Evolutionary conservation across 345 rosid genomes (phyloP), one percentile per base, ranked within the genome.

Genomic region (Hibiscus tridactylites): DNA sequence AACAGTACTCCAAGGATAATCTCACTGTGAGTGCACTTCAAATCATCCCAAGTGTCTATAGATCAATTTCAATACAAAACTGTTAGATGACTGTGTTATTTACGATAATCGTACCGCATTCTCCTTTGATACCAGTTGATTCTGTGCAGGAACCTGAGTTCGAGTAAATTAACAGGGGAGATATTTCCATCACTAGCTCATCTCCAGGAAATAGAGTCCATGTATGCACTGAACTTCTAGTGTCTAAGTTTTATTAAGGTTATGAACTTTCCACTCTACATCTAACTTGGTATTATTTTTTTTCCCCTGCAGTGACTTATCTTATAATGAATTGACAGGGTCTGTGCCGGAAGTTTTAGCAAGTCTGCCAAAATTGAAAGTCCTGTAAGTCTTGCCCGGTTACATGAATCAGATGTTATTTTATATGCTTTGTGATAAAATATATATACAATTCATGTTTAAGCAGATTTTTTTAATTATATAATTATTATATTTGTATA

Each of bases 261-360:
- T 35, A 35, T 35, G 37, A 0, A 5, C 1, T 35, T 5, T 35
- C 37, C 33, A 58, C 0, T 17, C 50, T 28, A 8, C 16, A 39
- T 63, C 4, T 19, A 8, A 39, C 29, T 37, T 63, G 3, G 6
- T 53, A 6, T 39, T 53, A 3, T 24, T 37, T 4, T 17, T 17
- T 26, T 16, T n/a, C 46, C 0, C 67, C 28, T 63, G 24, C 16
- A 82, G 85, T 50, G 75, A 81, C 65, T 76, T 78, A 28, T 85
- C 88, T 24, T 59, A 77, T 56, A 82, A 80, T 61, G 78, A 57
- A 39, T 68, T 80, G 24, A 68, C 76, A 0, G 81, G 87, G 9
- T 3, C 74, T 5, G 50, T 81, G 42, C 85, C 83, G 6, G 35
- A 72, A 33, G 72, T 78, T 66, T 49, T 84, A 1, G 73, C 77